Conservation (phyloP, 2,329 filamentous ascomycete genomes). For the Coleophoma cylindrospora region DNA sequence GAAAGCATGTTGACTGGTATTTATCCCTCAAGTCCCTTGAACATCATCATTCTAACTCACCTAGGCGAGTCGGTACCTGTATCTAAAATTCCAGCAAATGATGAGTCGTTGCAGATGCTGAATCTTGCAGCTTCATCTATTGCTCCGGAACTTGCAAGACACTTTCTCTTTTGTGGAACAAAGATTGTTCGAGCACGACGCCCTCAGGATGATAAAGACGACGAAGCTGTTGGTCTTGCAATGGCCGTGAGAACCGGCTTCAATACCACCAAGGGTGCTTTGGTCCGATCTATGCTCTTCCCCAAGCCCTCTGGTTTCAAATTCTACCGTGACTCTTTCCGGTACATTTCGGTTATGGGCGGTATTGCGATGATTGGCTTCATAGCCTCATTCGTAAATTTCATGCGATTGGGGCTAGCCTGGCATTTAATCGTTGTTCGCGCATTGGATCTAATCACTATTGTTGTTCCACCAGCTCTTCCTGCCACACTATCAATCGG, state of each 20-base stretch:
- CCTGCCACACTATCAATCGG: constrained; percentile 95
- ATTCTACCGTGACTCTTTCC: constrained; percentile 95
- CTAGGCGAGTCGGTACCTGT: constrained; percentile 91
- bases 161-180: constrained; percentile 92
- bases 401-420: constrained; percentile 74
- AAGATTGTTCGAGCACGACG: constrained; percentile 88
- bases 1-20: constrained; percentile 92
- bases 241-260: constrained; percentile 94
- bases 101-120: constrained; percentile 71
- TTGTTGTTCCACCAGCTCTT: constrained; percentile 90
- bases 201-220: constrained; percentile 79
- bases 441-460: constrained; percentile 92
- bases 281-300: constrained; percentile 97
- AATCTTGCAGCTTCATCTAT: constrained; percentile 78
- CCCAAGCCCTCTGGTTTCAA: constrained; percentile 98
- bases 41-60: constrained; percentile 4
- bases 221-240: constrained; percentile 86
- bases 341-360: constrained; percentile 96
- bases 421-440: constrained; percentile 91
- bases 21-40: constrained; percentile 4
- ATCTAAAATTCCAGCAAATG: constrained; percentile 79
- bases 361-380: constrained; percentile 82
- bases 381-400: constrained; percentile 87
- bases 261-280: constrained; percentile 92
- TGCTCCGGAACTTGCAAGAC: constrained; percentile 74